Percentiles rank a stretch among this genome's conserved stretches.
phyloP scores from a whole-genome alignment of 371 early-diverging fungal genomes.

The Smittium culicis region DNA sequence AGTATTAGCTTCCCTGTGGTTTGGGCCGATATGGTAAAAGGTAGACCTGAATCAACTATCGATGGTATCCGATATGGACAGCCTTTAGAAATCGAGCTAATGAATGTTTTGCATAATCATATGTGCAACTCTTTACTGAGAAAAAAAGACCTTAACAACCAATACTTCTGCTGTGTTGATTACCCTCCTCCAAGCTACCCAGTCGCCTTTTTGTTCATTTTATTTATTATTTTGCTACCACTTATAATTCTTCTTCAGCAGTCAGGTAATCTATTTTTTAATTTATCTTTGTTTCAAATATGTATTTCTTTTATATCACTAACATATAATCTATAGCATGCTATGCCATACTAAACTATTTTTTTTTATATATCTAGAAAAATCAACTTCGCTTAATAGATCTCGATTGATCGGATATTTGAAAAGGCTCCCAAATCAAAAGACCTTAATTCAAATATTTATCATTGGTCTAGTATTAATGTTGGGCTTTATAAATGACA shows the following conservation, averaged over 20 bases:
- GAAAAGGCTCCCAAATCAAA: constrained; percentile 19
- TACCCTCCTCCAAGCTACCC: constrained; percentile 39
- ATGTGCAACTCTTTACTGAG: constrained; percentile 40
- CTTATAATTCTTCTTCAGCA: constrained; percentile 25
- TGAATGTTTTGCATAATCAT: constrained; percentile 46
- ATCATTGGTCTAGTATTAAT: constrained; percentile 39
- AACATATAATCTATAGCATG: background rate
- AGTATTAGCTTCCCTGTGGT: constrained; percentile 29
- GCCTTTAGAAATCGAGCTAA: constrained; percentile 33
- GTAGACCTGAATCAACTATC: constrained; percentile 29
- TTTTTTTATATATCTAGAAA: background rate
- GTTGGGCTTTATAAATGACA: constrained; percentile 49
- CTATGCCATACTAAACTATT: background rate
- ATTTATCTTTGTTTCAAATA: background rate
- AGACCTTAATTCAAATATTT: constrained; percentile 32
- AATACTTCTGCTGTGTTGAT: constrained; percentile 44
- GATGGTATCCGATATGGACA: constrained; percentile 49
- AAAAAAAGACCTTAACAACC: constrained; percentile 32
- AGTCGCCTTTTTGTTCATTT: constrained; percentile 27
- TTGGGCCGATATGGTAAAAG: constrained; percentile 36
- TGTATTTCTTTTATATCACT: background rate
- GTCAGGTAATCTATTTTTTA: background rate
- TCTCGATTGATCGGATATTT: constrained; percentile 11
- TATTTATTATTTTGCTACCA: constrained; percentile 35
- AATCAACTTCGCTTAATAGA: constrained; percentile 10